Base-by-base conservation (phyloP, 306 rosid genomes). In the Rosa multiflora region DNA sequence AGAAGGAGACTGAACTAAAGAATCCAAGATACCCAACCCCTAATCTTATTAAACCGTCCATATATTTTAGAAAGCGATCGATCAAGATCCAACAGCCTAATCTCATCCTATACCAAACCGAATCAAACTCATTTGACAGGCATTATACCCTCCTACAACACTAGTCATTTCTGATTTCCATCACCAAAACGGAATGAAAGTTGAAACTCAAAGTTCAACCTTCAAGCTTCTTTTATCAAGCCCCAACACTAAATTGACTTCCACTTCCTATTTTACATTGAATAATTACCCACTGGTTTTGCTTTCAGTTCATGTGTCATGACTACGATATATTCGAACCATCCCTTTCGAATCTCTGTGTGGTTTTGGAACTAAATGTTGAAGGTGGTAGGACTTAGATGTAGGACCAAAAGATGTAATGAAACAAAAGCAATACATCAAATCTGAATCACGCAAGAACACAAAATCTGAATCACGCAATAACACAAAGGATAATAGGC, bases 41-140 rank as follows among this genome's bases (percentile, higher is more conserved):
- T 14, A 40, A 69, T 74, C 53, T 53, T 20, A 18, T 35, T 75
- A 56, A 53, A 53, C 75, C 81, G 69, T 55, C 75, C 81, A 43
- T 69, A 68, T 69, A 68, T 69, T 55, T 42, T 68, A 11, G 46
- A 77, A 68, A 77, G 75, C 68, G 44, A 48, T 18, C 5, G 29
- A 44, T 40, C 10, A 15, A 64, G 44, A 64, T 64, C 46, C 21
- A 6, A 40, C 74, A 52, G 40, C 42, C 80, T 37, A 64, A 76
- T 73, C 66, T 18, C 6, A 13, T 11, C 20, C 20, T 8, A 47
- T 6, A 48, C 44, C 61, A 14, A 17, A 49, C 42, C 49, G 44
- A 56, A 77, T 66, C 68, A 26, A 15, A 51, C 43, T 10, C 9
- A 76, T 76, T 56, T 29, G 56, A 70, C 43, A 37, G 71, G 47